A percentile compares a stretch with the other conserved stretches of the same genome.
phyloP scores from a whole-genome alignment of 371 early-diverging fungal species.

The Saksenaea vasiformis region DNA sequence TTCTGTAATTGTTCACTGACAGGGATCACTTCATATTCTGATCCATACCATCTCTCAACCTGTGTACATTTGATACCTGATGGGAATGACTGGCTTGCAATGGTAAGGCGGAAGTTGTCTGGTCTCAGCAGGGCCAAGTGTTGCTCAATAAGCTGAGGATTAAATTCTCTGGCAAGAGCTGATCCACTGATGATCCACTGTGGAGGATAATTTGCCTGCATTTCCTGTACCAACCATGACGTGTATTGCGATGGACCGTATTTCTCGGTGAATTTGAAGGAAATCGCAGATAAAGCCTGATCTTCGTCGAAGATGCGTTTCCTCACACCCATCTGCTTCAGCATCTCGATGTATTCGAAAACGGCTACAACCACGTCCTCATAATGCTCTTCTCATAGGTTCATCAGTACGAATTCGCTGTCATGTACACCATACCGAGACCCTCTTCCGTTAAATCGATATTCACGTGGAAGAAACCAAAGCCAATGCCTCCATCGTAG shows the following conservation, averaged over 20 bases:
- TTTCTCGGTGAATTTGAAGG: conserved; percentile 85
- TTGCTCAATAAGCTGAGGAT: conserved; percentile 56
- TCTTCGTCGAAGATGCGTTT: conserved; percentile 85
- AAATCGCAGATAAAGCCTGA: conserved; percentile 62
- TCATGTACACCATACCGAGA: conserved; percentile 42
- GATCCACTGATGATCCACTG: conserved; percentile 71
- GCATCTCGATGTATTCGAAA: conserved; percentile 89
- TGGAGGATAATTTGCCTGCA: conserved; percentile 69
- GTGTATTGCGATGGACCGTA: conserved; percentile 56
- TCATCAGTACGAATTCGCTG: neutral
- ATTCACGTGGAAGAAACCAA: conserved; percentile 77
- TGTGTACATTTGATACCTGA: conserved; percentile 49
- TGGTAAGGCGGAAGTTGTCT: conserved; percentile 65
- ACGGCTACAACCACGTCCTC: conserved; percentile 79
- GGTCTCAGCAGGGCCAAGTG: conserved; percentile 58
- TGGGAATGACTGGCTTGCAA: conserved; percentile 47
- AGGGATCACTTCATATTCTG: conserved; percentile 72
- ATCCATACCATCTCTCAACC: conserved; percentile 80
- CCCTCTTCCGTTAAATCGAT: conserved; percentile 86
- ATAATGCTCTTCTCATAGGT: conserved; percentile 54
- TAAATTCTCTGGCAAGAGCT: conserved; percentile 58
- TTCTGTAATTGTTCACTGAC: conserved; percentile 55
- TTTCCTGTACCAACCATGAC: conserved; percentile 44
- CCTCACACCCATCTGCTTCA: conserved; percentile 67
- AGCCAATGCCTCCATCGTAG: conserved; percentile 60